Evolutionary conservation across 1,139 yeast species (phyloP).

Genomic region (Waltiozyma sp.): DNA sequence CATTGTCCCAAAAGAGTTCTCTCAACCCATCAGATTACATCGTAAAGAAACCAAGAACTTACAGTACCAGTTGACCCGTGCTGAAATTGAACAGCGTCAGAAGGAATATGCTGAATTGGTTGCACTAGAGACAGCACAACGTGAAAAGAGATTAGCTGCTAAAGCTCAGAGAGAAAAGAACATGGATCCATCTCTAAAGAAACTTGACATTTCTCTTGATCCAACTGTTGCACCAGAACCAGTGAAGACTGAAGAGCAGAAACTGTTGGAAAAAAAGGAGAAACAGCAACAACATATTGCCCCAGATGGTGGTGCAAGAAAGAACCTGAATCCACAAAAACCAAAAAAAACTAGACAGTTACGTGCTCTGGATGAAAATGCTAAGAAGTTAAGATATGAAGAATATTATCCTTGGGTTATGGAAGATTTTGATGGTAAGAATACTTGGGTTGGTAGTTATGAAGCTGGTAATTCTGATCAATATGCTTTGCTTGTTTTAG

Average conservation of each 20-base stretch:
- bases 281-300: conserved; percentile 51
- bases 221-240: conserved; percentile 26
- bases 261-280: conserved; percentile 12
- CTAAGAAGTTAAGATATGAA: conserved; percentile 77
- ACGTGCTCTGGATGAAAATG: conserved; percentile 67
- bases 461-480: conserved; percentile 90
- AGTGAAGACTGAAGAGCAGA: conserved; percentile 21
- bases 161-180: conserved; percentile 21
- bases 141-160: conserved; percentile 12
- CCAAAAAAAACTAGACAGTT: conserved; percentile 82
- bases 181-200: conserved; percentile 23
- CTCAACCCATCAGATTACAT: conserved; percentile 75
- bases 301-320: conserved; percentile 88
- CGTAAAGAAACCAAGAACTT: conserved; percentile 87
- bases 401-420: conserved; percentile 97
- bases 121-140: conserved; percentile 9
- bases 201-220: conserved; percentile 14
- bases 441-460: conserved; percentile 91
- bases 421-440: conserved; percentile 90
- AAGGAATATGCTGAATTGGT: conserved; percentile 23
- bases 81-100: conserved; percentile 43
- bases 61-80: conserved; percentile 69
- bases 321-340: conserved; percentile 39
- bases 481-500: conserved; percentile 77
- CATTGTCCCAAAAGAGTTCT: conserved; percentile 60